Percentiles rank a stretch among this genome's conserved stretches.
Evolutionary conservation across 2,329 filamentous ascomycete species (phyloP).

Genomic region (Ceratocystis alfenasii): DNA sequence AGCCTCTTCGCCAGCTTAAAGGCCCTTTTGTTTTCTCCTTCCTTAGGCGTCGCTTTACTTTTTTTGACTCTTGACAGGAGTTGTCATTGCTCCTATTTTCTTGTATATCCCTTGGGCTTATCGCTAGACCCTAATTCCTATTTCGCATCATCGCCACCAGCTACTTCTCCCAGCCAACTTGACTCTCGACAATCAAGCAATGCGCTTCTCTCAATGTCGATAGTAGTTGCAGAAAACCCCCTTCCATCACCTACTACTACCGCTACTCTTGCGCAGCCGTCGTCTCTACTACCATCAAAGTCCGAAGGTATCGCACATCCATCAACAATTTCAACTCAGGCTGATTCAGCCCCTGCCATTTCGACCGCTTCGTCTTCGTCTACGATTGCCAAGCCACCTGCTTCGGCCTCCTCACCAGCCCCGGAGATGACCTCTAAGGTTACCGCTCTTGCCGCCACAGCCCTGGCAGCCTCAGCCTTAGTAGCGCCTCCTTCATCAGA

Average conservation of each 20-base stretch:
- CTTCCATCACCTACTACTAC: not conserved
- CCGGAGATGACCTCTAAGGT: not conserved
- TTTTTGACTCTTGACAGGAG: not conserved
- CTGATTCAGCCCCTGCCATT: not conserved
- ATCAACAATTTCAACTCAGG: not conserved
- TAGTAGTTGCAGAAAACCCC: not conserved
- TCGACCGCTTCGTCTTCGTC: not conserved
- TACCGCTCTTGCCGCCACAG: not conserved
- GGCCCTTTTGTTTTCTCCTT: not conserved
- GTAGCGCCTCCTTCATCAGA: not conserved
- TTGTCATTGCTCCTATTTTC: not conserved
- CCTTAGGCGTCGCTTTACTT: not conserved
- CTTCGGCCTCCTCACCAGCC: not conserved
- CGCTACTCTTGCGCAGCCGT: not conserved
- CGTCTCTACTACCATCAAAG: not conserved
- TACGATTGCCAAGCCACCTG: not conserved
- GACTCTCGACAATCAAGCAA: not conserved
- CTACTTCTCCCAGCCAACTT: not conserved
- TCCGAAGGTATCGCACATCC: not conserved
- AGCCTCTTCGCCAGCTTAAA: not conserved
- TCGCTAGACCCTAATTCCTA: not conserved
- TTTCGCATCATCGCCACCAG: not conserved
- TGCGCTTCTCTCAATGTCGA: not conserved
- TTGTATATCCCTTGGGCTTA: slow-evolving; percentile 1
- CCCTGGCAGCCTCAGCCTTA: slow-evolving; percentile 1